Conservation (phyloP, 2,329 filamentous ascomycete species). For the Aureobasidium mangrovei region DNA sequence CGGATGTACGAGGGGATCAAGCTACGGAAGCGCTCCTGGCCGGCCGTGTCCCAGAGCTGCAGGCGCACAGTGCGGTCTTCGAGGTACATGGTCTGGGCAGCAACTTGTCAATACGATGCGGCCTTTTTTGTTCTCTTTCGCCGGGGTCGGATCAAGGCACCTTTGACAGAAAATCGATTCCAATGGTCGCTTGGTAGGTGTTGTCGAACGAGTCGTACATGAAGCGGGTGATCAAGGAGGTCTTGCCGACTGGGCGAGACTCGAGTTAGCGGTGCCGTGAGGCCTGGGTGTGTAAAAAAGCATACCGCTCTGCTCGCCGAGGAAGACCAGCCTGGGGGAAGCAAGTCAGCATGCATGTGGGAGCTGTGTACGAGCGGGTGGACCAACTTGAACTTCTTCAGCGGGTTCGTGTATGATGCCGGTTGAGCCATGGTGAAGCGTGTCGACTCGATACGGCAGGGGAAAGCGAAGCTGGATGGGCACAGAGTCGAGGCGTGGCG, state of each 20-base stretch:
- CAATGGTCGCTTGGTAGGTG: slow-evolving; percentile 98
- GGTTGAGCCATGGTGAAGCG: slow-evolving; percentile 57
- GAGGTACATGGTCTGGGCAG: slow-evolving; percentile 85
- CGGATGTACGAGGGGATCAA: slow-evolving; percentile 98
- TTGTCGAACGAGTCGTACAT: slow-evolving; percentile 99
- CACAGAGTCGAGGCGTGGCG: neutral
- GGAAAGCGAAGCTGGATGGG: neutral
- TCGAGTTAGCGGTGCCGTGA: neutral
- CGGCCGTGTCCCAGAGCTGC: slow-evolving; percentile 97
- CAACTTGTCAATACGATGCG: neutral
- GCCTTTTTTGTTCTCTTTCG: neutral
- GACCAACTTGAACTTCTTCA: slow-evolving; percentile 98
- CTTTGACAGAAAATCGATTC: slow-evolving; percentile 99
- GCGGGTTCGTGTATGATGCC: slow-evolving; percentile 84
- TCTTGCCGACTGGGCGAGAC: slow-evolving; percentile 73
- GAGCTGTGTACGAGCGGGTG: neutral
- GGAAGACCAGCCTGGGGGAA: slow-evolving; percentile 71
- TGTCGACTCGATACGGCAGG: neutral
- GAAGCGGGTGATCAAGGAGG: slow-evolving; percentile 95
- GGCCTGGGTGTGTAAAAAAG: slow-evolving; percentile 21
- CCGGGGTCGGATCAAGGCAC: slow-evolving; percentile 37
- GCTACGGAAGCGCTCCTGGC: slow-evolving; percentile 93
- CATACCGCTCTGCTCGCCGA: slow-evolving; percentile 97
- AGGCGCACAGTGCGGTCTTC: slow-evolving; percentile 96
- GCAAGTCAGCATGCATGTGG: slow-evolving; percentile 7